Evolutionary conservation across 345 rosid genomes (phyloP).

Genomic region (Limnanthes douglasii): DNA sequence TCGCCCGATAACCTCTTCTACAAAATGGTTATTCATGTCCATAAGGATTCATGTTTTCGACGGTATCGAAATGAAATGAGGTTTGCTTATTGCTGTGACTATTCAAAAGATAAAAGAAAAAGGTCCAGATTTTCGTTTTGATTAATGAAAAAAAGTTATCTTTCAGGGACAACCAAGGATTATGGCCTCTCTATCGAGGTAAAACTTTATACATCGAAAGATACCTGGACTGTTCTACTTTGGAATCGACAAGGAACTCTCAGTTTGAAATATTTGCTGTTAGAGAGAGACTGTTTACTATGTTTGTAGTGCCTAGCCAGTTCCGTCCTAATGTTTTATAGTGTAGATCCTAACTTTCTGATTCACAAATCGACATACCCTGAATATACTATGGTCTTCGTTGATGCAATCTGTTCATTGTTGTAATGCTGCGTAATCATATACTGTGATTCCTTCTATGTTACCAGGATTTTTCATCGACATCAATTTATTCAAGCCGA

Average conservation of each 20-base stretch:
- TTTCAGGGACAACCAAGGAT: slow-evolving; percentile 56
- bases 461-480: slow-evolving; percentile 81
- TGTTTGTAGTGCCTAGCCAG: no score
- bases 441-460: slow-evolving; percentile 7
- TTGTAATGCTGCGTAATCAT: no score
- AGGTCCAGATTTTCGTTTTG: slow-evolving; percentile 3
- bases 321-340: no score
- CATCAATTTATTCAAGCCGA: slow-evolving; percentile 72
- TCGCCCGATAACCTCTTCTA: slow-evolving; percentile 68
- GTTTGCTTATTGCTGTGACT: slow-evolving; percentile 18
- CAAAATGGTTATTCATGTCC: slow-evolving; percentile 90
- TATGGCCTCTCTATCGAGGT: slow-evolving; percentile 99
- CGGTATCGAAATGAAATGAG: slow-evolving; percentile 97
- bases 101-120: no score
- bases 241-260: not conserved
- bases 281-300: no score
- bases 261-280: no score
- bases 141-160: slow-evolving; percentile 11
- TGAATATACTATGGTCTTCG: no score
- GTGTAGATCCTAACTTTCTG: no score
- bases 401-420: no score
- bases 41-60: slow-evolving; percentile 64
- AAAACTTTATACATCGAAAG: slow-evolving; percentile 5
- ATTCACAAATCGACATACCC: no score
- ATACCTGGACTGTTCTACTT: not conserved